Conservation (phyloP, 352 stramenopile species). For the Phytophthora pluvialis region DNA sequence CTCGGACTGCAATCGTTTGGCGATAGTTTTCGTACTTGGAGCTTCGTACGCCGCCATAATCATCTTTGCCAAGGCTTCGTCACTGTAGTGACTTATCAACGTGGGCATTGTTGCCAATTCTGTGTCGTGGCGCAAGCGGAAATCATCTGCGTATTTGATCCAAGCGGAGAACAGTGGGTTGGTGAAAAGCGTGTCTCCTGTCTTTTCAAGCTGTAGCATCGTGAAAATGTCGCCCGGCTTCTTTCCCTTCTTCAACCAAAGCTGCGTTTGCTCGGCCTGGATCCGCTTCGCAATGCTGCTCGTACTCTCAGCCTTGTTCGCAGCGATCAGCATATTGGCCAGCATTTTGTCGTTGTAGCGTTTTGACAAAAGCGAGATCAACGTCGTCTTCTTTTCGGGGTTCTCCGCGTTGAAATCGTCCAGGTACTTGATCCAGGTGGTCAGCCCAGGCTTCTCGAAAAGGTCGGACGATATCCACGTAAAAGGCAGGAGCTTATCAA, state of each 20-base stretch:
- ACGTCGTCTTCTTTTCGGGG: constrained; percentile 8
- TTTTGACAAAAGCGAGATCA: constrained; percentile 1
- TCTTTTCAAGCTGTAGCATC: constrained; percentile 4
- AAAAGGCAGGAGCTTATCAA: constrained; percentile 7
- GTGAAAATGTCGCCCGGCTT: constrained; percentile 3
- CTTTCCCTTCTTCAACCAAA: not conserved
- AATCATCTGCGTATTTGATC: constrained; percentile 25
- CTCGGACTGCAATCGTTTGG: constrained; percentile 10
- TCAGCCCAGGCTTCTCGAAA: constrained; percentile 12
- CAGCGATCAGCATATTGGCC: constrained; percentile 14
- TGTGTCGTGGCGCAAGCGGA: not conserved
- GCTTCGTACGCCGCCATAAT: not conserved
- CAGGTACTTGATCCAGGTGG: constrained; percentile 14
- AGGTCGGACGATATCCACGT: constrained; percentile 5
- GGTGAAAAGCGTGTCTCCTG: constrained; percentile 8
- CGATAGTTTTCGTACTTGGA: constrained; percentile 3
- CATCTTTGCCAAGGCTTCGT: constrained; percentile 14
- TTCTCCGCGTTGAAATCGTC: constrained; percentile 18
- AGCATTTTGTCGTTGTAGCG: constrained; percentile 16
- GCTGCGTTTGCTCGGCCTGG: too few species aligned
- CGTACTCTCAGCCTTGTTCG: constrained; percentile 1
- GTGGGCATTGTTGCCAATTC: not conserved
- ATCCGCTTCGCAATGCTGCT: not conserved
- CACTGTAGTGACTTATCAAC: not conserved
- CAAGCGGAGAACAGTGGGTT: constrained; percentile 10